Conservation (phyloP, 2,329 filamentous ascomycete species). For the Sporothrix protearum region DNA sequence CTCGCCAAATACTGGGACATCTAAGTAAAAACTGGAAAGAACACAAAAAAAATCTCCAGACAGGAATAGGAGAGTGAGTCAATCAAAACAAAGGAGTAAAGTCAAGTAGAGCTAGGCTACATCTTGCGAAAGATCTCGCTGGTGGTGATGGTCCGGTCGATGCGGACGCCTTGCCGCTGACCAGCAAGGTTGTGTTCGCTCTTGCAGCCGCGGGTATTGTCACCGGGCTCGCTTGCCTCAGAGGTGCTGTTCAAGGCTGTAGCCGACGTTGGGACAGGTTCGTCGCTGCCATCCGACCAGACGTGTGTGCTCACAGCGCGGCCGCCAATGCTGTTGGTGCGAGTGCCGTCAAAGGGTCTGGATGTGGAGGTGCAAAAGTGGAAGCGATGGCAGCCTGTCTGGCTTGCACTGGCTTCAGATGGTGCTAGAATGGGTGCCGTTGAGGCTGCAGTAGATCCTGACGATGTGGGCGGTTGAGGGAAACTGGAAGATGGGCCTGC, state of each 20-base stretch:
- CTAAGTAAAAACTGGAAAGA: constrained; percentile 2
- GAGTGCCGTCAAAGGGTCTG: constrained; percentile 19
- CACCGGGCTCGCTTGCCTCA: background rate
- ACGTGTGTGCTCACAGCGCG: constrained; percentile 20
- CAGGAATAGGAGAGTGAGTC: background rate
- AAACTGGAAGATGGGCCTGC: background rate
- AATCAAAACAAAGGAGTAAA: background rate
- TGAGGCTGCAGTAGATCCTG: background rate
- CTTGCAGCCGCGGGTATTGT: background rate
- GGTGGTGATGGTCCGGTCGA: constrained; percentile 22
- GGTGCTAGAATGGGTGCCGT: background rate
- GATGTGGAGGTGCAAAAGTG: background rate
- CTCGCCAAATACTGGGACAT: too few species aligned
- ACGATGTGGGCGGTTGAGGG: background rate
- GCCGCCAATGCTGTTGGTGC: background rate
- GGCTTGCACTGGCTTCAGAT: background rate
- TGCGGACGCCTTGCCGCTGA: constrained; percentile 13
- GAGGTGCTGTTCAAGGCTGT: background rate
- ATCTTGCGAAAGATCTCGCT: background rate
- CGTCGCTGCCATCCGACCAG: constrained; percentile 21
- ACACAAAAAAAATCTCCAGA: background rate
- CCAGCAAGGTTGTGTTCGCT: background rate
- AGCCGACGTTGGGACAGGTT: background rate
- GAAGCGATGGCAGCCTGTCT: background rate
- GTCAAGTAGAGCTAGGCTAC: background rate